Conservation (phyloP, 106 monocot species). For the Dendrobium huoshanense region DNA sequence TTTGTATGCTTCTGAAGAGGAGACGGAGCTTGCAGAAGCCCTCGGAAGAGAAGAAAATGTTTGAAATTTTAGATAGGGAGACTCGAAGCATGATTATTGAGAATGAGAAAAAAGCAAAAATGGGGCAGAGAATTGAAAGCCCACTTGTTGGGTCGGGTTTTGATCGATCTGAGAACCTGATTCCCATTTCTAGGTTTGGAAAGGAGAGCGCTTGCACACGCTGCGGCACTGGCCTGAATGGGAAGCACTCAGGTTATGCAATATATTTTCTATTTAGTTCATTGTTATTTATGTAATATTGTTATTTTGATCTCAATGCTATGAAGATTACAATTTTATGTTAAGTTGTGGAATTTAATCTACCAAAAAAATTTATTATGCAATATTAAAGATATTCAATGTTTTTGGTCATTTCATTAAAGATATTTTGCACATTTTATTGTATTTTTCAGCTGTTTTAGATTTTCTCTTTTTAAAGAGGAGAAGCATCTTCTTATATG, state of each 20-base stretch:
- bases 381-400: too few relatives aligned
- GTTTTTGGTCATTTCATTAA: too few relatives aligned
- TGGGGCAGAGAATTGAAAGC: slow-evolving; percentile 8
- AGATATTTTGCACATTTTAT: too few relatives aligned
- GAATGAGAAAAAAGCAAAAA: neutral
- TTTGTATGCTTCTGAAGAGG: slow-evolving; percentile 15
- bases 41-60: neutral
- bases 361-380: too few relatives aligned
- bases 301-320: too few relatives aligned
- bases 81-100: slow-evolving; percentile 25
- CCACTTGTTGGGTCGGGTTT: slow-evolving; percentile 30
- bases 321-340: too few relatives aligned
- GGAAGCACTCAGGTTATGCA: neutral
- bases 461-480: too few relatives aligned
- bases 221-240: neutral
- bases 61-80: slow-evolving; percentile 15
- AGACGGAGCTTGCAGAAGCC: slow-evolving; percentile 23
- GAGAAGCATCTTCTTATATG: too few relatives aligned
- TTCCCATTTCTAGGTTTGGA: slow-evolving; percentile 22
- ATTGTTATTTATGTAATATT: too few relatives aligned
- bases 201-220: slow-evolving; percentile 7
- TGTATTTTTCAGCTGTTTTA: too few relatives aligned
- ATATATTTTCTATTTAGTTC: too few relatives aligned
- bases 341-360: too few relatives aligned
- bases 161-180: slow-evolving; percentile 1